A percentile compares a stretch with the other conserved stretches of the same genome.
Evolutionary conservation across 1,284 basidiomycete species (phyloP).

Genomic region (Ganoderma lucidum): DNA sequence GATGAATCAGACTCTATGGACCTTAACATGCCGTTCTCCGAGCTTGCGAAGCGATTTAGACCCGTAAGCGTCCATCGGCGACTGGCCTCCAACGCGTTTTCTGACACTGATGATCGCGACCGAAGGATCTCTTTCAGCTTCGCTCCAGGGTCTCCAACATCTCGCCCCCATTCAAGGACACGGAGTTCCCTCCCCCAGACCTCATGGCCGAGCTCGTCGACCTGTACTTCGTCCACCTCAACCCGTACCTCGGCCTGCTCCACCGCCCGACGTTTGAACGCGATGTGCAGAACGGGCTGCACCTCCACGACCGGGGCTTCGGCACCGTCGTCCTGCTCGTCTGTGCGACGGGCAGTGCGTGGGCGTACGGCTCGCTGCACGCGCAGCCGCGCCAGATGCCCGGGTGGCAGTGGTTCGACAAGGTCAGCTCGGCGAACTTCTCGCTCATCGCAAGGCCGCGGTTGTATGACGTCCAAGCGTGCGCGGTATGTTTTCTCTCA

Average conservation of each 20-base stretch:
- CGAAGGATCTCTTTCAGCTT: neutral
- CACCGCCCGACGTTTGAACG: slow-evolving; percentile 80
- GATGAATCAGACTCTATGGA: neutral
- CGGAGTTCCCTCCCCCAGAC: slow-evolving; percentile 57
- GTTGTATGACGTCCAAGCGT: slow-evolving; percentile 75
- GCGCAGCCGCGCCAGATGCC: slow-evolving; percentile 58
- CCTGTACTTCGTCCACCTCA: slow-evolving; percentile 71
- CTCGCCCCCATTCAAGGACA: neutral
- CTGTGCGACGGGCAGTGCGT: slow-evolving; percentile 70
- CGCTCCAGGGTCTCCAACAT: neutral
- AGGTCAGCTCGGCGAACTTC: slow-evolving; percentile 63
- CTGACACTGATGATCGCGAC: neutral
- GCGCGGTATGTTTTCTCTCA: slow-evolving; percentile 34
- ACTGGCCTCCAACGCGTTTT: too few relatives aligned
- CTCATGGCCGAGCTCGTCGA: slow-evolving; percentile 69
- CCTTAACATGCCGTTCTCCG: neutral
- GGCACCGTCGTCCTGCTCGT: slow-evolving; percentile 75
- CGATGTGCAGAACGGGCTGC: slow-evolving; percentile 59
- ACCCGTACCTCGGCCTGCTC: slow-evolving; percentile 73
- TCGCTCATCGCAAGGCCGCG: slow-evolving; percentile 64
- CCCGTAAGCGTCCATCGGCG: neutral
- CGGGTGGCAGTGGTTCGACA: slow-evolving; percentile 78
- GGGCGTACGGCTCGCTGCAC: neutral
- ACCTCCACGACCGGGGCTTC: slow-evolving; percentile 69
- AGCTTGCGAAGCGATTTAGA: neutral